Evolutionary conservation across 108 stramenopile genomes (phyloP), one percentile per base, ranked within the genome.

Genomic region (Cyclotella cryptica): DNA sequence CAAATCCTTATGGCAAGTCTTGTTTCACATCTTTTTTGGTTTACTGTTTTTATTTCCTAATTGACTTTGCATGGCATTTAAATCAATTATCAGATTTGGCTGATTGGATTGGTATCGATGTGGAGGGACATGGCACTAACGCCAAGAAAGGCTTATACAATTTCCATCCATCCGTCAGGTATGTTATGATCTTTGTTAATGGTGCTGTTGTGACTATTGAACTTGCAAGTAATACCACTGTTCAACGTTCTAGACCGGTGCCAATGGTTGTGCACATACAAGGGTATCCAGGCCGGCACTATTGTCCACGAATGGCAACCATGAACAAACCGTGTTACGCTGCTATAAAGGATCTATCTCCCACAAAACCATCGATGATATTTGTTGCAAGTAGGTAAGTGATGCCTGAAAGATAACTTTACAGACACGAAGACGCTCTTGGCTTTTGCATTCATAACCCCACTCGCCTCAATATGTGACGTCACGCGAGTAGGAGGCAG

Each of bases 261-360:
- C 98, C 98, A 15, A 94, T 96, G 74, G 88, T 88, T 14, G 96
- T 96, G 17, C 97, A 98, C 70, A 91, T 99, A 42, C 94, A 98
- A 83, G 98, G 98, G 21, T 99, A 88, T 83, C 90, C 98, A 14
- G 99, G 99, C 10, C 89, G 94, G 62, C 98, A 98, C 71, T 75
- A 87, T 65, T 94, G 94, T 77, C 96, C 97, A 28, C 69, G 98
- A 58, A 99, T 98, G 98, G 99, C 98, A 9, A 98, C 97, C 6
- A 99, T 99, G 99, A 99, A 99, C 87, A 99, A 99, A 72, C 99
- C 99, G 6, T 96, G 97, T 52, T 99, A 97, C 70, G 91, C 96
- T 8, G 98, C 98, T 17, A 98, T 99, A 61, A 94, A 96, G 80
- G 93, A 96, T 59, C 88, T 96, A 69, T 92, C 96, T 35, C 97